These are phyloP conservation scores for Didymella glomerata DNA, from an alignment of 2,329 filamentous ascomycete genomes.

Conservation along the genomic window DNA sequence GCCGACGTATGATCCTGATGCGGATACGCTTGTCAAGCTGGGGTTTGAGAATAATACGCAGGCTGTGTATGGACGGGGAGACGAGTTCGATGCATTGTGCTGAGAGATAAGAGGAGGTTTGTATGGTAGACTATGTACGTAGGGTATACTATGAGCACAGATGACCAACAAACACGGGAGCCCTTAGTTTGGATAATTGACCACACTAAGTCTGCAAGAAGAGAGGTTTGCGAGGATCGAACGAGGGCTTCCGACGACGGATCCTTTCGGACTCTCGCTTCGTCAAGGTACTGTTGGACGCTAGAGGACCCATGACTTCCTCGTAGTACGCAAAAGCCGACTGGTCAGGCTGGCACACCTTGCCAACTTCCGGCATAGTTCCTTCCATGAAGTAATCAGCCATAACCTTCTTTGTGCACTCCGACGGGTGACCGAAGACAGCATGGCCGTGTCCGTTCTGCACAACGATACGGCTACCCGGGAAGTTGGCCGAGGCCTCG, in stretches of 20 bases:
- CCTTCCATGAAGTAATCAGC: constrained; percentile 28
- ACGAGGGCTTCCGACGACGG: neutral
- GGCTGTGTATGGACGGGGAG: constrained; percentile 43
- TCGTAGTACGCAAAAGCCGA: constrained; percentile 16
- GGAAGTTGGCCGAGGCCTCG: constrained; percentile 26
- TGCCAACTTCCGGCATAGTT: constrained; percentile 23
- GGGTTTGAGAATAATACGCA: neutral
- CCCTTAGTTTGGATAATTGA: neutral
- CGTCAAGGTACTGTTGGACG: neutral
- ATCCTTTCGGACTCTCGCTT: constrained; percentile 1
- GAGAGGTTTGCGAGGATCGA: constrained; percentile 2
- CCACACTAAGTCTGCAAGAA: neutral
- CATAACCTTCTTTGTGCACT: constrained; percentile 22
- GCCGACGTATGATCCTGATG: neutral
- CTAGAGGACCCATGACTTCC: neutral
- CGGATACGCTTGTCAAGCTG: neutral
- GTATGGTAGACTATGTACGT: neutral
- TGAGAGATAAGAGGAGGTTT: neutral
- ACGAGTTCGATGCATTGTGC: constrained; percentile 32
- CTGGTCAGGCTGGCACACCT: constrained; percentile 24
- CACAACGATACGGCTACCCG: constrained; percentile 23
- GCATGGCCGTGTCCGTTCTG: constrained; percentile 29
- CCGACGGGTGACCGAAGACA: constrained; percentile 12
- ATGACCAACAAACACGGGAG: neutral
- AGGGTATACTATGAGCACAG: neutral